Conservation (phyloP, 306 rosid genomes). For the Herpetospermum pedunculosum region DNA sequence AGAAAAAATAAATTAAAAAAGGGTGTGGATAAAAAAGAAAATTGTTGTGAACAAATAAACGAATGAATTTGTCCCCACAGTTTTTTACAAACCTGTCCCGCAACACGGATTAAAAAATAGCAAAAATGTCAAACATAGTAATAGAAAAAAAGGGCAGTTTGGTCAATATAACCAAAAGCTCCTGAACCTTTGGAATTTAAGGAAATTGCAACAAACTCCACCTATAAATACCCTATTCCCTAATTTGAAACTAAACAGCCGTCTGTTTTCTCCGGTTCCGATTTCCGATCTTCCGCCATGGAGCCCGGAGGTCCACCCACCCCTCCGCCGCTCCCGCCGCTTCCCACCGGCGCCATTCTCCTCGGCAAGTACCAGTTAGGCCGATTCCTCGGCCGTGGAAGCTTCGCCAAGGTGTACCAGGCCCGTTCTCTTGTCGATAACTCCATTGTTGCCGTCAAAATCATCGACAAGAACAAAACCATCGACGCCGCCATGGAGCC, state of each 20-base stretch:
- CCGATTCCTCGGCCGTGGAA: conserved; percentile 66
- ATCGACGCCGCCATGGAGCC: conserved; percentile 61
- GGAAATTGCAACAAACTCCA: no score
- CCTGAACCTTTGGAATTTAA: conserved; percentile 1
- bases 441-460: conserved; percentile 56
- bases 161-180: not conserved
- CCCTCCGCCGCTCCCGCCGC: conserved; percentile 8
- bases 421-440: conserved; percentile 44
- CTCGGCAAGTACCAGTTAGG: conserved; percentile 60
- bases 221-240: not conserved
- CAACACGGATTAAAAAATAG: not conserved
- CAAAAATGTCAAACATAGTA: not conserved
- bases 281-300: conserved; percentile 11
- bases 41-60: not conserved
- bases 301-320: conserved; percentile 31
- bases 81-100: not conserved
- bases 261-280: not conserved
- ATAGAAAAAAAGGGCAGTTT: not conserved
- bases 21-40: not conserved
- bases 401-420: conserved; percentile 78
- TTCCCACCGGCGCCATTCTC: conserved; percentile 19
- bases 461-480: conserved; percentile 58
- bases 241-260: not conserved
- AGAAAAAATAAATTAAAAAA: not conserved
- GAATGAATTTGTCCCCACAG: not conserved